Evolutionary conservation across 805 yeast genomes (phyloP).

Genomic region (Candida mattraensis): DNA sequence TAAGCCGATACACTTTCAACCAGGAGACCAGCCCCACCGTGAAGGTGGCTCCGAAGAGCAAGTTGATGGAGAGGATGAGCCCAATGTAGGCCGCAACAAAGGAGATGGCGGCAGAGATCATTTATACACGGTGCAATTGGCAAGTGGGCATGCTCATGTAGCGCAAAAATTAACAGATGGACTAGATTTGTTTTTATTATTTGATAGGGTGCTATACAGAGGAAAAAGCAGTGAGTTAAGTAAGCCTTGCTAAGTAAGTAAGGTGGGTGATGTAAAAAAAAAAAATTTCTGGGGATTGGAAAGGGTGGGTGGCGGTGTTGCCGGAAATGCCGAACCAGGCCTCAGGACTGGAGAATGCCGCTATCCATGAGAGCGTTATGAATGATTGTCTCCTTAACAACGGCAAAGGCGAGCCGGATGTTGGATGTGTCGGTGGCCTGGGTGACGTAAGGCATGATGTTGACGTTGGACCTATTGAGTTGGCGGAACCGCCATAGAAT

Average conservation of each 20-base stretch:
- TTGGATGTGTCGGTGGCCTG: conserved; percentile 94
- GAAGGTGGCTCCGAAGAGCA: neutral
- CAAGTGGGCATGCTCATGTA: no score
- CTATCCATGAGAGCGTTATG: conserved; percentile 56
- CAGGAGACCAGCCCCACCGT: neutral
- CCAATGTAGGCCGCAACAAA: conserved; percentile 1
- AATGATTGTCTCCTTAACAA: conserved; percentile 56
- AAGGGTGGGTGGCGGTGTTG: neutral
- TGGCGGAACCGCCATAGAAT: conserved; percentile 88
- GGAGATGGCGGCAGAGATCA: conserved; percentile 3
- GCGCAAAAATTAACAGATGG: neutral
- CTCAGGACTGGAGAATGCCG: conserved; percentile 44
- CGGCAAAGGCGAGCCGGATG: conserved; percentile 73
- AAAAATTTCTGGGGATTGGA: no score
- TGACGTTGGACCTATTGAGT: conserved; percentile 77
- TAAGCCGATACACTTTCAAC: neutral
- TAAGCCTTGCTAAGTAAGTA: no score
- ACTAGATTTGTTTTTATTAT: no score
- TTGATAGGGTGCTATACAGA: neutral
- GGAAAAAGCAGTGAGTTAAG: neutral
- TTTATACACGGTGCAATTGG: no score
- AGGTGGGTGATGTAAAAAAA: no score
- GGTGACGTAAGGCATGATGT: conserved; percentile 86
- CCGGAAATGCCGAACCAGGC: neutral
- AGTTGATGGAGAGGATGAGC: neutral